Evolutionary conservation across 73 alveolate genomes (phyloP).

Genomic region (Loxodes magnus): DNA sequence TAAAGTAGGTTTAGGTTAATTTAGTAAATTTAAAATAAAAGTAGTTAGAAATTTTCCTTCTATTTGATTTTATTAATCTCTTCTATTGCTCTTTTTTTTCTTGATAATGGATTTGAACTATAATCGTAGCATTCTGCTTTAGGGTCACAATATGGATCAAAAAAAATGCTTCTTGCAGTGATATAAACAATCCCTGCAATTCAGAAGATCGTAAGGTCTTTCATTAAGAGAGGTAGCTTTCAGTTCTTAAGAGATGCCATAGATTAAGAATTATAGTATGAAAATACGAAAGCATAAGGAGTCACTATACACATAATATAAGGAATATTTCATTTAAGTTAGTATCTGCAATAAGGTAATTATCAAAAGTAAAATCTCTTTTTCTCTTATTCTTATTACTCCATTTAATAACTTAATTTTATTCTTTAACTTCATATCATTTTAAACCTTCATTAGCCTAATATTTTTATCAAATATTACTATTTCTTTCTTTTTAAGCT

Average conservation of each 20-base stretch:
- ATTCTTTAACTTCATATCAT: too few relatives aligned
- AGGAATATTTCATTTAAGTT: conserved; percentile 5
- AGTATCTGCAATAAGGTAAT: conserved; percentile 10
- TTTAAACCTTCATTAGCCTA: too few relatives aligned
- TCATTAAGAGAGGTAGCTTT: not conserved
- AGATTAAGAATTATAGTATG: conserved; percentile 6
- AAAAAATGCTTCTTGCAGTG: not conserved
- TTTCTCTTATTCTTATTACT: too few relatives aligned
- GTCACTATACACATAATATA: not conserved
- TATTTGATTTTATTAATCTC: not conserved
- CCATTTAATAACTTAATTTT: too few relatives aligned
- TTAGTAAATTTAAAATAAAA: too few relatives aligned
- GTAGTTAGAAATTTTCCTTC: too few relatives aligned
- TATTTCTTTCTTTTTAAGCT: too few relatives aligned
- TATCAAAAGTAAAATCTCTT: too few relatives aligned
- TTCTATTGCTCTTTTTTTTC: not conserved
- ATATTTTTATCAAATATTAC: too few relatives aligned
- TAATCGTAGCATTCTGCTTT: not conserved
- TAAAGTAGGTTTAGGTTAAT: too few relatives aligned
- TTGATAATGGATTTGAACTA: conserved; percentile 1
- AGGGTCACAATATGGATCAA: conserved; percentile 13
- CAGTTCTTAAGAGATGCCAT: not conserved
- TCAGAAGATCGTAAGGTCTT: not conserved
- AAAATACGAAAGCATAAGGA: conserved; percentile 2
- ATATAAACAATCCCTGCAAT: not conserved